phyloP scores from a whole-genome alignment of 495 filamentous ascomycete genomes.

The Immersiella caudata region DNA sequence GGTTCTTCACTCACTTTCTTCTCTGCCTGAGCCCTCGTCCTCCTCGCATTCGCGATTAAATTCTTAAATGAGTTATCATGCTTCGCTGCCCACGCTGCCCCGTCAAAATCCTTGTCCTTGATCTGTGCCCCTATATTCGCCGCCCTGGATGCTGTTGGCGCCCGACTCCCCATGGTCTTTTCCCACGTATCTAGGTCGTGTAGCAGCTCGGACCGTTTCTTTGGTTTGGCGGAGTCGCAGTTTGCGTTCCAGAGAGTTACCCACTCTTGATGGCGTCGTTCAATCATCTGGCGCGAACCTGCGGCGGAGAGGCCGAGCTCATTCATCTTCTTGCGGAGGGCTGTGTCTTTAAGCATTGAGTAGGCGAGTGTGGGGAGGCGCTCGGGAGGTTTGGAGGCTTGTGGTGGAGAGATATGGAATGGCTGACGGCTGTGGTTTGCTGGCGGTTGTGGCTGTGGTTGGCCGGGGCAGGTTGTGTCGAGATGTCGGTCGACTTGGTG shows the following conservation, averaged over 20 bases:
- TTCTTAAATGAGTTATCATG: constrained; percentile 74
- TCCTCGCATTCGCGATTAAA: constrained; percentile 69
- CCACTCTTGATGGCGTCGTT: constrained; percentile 89
- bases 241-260: constrained; percentile 96
- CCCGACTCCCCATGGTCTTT: constrained; percentile 63
- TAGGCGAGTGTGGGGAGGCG: constrained; percentile 80
- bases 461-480: constrained; percentile 60
- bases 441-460: constrained; percentile 34
- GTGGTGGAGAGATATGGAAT: constrained; percentile 10
- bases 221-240: constrained; percentile 76
- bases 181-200: constrained; percentile 86
- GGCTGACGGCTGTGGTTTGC: constrained; percentile 30
- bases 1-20: constrained; percentile 19
- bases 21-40: constrained; percentile 19
- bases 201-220: constrained; percentile 69
- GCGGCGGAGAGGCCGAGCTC: constrained; percentile 79
- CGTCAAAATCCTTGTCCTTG: constrained; percentile 84
- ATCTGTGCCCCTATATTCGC: constrained; percentile 43
- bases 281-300: constrained; percentile 67
- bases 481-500: constrained; percentile 74
- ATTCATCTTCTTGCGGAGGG: constrained; percentile 74
- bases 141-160: constrained; percentile 38
- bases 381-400: constrained; percentile 35
- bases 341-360: constrained; percentile 72
- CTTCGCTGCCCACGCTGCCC: constrained; percentile 68